phyloP scores from a whole-genome alignment of 371 early-diverging fungal genomes.

The Mucor saturninus region DNA sequence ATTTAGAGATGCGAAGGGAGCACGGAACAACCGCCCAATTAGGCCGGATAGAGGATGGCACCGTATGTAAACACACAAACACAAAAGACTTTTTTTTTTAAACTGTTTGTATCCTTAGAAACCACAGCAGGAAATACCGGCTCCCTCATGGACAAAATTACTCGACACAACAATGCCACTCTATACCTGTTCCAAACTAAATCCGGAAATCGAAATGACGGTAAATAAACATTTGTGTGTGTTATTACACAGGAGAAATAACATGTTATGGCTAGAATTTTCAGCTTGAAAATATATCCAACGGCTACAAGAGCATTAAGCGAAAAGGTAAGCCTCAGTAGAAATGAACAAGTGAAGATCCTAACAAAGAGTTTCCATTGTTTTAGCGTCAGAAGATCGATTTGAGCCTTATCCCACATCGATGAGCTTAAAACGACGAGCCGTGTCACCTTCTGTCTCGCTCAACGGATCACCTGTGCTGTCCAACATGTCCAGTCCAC shows the following conservation, averaged over 20 bases:
- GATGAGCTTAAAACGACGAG: constrained; percentile 42
- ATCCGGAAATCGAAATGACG: constrained; percentile 54
- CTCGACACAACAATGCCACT: constrained; percentile 21
- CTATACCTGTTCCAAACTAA: constrained; percentile 50
- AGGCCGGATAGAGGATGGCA: constrained; percentile 17
- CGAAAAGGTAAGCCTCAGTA: constrained; percentile 44
- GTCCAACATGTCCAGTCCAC: constrained; percentile 43
- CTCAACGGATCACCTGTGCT: constrained; percentile 48
- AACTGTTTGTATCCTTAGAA: not conserved
- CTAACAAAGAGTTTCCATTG: too few species aligned
- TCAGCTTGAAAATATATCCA: constrained; percentile 44
- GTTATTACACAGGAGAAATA: not conserved
- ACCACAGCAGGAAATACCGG: constrained; percentile 30
- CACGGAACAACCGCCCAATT: constrained; percentile 38
- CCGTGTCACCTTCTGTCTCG: constrained; percentile 53
- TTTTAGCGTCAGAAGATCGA: constrained; percentile 44
- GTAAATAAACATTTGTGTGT: constrained; percentile 14
- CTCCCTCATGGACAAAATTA: constrained; percentile 46
- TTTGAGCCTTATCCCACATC: constrained; percentile 41
- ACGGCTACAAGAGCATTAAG: constrained; percentile 35
- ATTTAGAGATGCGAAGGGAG: constrained; percentile 52
- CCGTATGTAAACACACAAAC: not conserved
- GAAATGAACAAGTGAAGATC: not conserved
- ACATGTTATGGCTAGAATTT: constrained; percentile 29
- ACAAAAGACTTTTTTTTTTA: not conserved